Base-by-base conservation (phyloP, 2,329 filamentous ascomycete species). In the Tetracladium maxilliforme region DNA sequence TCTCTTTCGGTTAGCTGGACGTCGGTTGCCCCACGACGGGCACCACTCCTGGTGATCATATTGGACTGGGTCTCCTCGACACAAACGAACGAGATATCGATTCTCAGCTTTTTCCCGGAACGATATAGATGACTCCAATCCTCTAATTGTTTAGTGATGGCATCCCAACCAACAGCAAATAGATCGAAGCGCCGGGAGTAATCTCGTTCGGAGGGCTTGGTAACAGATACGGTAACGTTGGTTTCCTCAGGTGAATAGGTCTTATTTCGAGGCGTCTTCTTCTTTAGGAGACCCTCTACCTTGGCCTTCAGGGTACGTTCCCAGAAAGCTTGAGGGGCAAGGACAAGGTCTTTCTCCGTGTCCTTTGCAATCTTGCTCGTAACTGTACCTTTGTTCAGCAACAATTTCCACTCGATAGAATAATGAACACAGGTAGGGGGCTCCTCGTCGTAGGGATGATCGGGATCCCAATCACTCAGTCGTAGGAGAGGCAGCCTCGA, bases 381-480 rank as follows among this genome's bases (percentile, higher is more conserved):
- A 16, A 45, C 27, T 21, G 28, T 34, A 12, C 20, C 14, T 19
- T 22, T 26, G 19, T 26, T 26, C n/a, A 26, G 15, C n/a, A 16
- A 21, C 23, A 40, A 30, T 23, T 38, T 44, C 37, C 34, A 42
- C 23, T 32, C 33, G 16, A 41, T 37, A 22, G 33, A 38, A 23
- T 28, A 25, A 15, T 25, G 26, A 20, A 28, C 19, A 25, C 20
- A 24, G 18, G 43, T 30, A 12, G 25, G 41, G 24, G 28, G 32
- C 28, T 40, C 21, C 26, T 41, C 31, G 25, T 43, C 28, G 21
- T 39, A 42, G 27, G 21, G 13, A n/a, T 28, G 31, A 16, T 30
- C 27, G 19, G 30, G 19, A 23, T 37, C 33, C 30, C 25, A 37
- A 14, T 34, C 27, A n/a, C n/a, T n/a, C n/a, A n/a, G n/a, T n/a